Evolutionary conservation across 2,329 filamentous ascomycete species (phyloP), one percentile per base, ranked within the genome.

Genomic region (Juglanconis oblonga): DNA sequence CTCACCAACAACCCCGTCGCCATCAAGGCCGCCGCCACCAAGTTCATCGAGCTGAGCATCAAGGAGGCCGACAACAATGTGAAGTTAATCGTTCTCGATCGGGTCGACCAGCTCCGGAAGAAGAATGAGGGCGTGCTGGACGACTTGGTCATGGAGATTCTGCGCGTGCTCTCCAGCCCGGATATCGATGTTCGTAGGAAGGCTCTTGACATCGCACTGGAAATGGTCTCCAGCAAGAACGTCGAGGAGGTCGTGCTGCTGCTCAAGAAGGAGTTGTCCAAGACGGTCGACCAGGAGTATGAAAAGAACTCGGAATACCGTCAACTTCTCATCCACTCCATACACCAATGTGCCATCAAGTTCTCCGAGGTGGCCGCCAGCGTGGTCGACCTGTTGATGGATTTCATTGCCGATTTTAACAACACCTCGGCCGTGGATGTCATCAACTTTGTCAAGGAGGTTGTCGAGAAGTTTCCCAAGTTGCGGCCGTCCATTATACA

Each of bases 51-150:
- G 75, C 82, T 99, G 8, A 92, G 90, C 72, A 97, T 99, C 73
- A 97, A 96, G 77, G 95, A 98, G 76, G 89, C 95, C 0, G 95
- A 99, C 74, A 99, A 99, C 81, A 99, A 99, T 72, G 95, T 99
- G 65, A 99, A 99, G 79, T 87, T 99, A 50, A 99, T 99, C 67
- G 95, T 99, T 24, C 82, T 99, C 48, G 95, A 98, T 71, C 89
- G 94, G 50, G 95, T 99, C 42, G 90, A 97, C 69, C 88, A 94
- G 69, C 76, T 97, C 64, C 85, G 93, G 67, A 87, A 89, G 72
- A 91, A 91, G 75, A 96, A 97, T 67, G 91, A 95, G 71, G 93
- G 93, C 55, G 87, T 98, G 24, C 77, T 99, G 60, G 93, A 98
- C 71, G 95, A 99, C 70, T 77, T 98, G 52, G 92, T 91, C 4